Percentiles rank a stretch among this genome's conserved stretches.
These are phyloP conservation scores for Zygosaccharomyces kombuchaensis DNA, from an alignment of 805 yeast species.

Conservation along the genomic window DNA sequence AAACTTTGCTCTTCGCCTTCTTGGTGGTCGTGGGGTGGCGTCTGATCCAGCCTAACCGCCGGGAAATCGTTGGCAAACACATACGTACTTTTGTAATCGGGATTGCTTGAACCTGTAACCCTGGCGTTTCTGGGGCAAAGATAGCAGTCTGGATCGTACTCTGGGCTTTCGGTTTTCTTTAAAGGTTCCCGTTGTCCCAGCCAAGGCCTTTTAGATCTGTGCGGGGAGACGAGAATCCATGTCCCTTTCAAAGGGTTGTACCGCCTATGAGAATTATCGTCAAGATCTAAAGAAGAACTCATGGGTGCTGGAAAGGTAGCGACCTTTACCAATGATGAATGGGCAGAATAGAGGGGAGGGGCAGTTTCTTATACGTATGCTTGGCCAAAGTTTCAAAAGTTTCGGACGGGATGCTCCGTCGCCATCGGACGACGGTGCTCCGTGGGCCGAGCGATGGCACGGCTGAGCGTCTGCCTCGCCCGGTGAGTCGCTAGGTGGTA, in stretches of 20 bases:
- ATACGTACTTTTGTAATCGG: slow-evolving; percentile 52
- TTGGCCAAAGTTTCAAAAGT: not conserved
- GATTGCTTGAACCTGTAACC: slow-evolving; percentile 57
- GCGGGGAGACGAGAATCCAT: slow-evolving; percentile 74
- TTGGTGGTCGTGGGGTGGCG: slow-evolving; percentile 35
- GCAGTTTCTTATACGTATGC: not conserved
- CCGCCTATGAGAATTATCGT: slow-evolving; percentile 63
- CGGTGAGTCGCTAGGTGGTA: too few species aligned
- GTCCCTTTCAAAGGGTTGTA: slow-evolving; percentile 62
- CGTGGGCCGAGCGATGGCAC: not conserved
- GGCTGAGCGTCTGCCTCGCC: not conserved
- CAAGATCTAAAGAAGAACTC: slow-evolving; percentile 40
- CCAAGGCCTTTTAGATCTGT: slow-evolving; percentile 76
- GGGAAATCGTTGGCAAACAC: slow-evolving; percentile 66
- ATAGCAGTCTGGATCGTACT: slow-evolving; percentile 61
- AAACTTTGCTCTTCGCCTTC: slow-evolving; percentile 20
- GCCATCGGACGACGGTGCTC: slow-evolving; percentile 1
- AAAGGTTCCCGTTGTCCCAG: slow-evolving; percentile 64
- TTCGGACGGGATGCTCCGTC: slow-evolving; percentile 1
- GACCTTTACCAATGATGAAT: not conserved
- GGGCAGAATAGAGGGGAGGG: too few species aligned
- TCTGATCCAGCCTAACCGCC: slow-evolving; percentile 60
- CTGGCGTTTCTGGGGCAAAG: slow-evolving; percentile 69
- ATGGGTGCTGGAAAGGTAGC: not conserved
- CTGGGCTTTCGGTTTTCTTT: slow-evolving; percentile 42